Percentiles rank a stretch among this genome's conserved stretches.
Evolutionary conservation across 2,329 filamentous ascomycete species (phyloP).

Genomic region (Drechslerella dactyloides): DNA sequence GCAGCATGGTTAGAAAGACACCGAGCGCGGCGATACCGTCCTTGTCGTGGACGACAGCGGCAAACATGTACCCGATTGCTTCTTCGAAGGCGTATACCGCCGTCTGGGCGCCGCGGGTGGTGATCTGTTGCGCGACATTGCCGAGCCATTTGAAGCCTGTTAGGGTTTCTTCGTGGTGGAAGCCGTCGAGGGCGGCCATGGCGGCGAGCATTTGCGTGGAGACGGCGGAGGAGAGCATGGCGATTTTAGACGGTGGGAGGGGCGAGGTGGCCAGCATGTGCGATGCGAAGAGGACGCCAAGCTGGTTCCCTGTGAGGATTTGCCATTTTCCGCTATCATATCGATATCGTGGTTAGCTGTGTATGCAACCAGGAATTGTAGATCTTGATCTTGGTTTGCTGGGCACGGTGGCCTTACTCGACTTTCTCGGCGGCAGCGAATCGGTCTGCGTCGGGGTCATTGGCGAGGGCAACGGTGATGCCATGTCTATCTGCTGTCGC

Average conservation of each 20-base stretch:
- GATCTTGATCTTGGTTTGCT: no score
- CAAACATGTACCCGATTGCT: conserved; percentile 72
- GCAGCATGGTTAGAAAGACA: conserved; percentile 62
- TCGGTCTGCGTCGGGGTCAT: conserved; percentile 71
- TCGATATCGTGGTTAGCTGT: conserved; percentile 57
- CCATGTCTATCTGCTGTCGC: conserved; percentile 63
- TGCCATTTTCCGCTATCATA: conserved; percentile 63
- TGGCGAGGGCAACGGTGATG: conserved; percentile 66
- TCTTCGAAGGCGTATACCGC: conserved; percentile 69
- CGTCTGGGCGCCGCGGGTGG: conserved; percentile 62
- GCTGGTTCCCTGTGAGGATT: conserved; percentile 70
- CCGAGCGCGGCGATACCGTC: conserved; percentile 69
- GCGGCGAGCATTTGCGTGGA: conserved; percentile 69
- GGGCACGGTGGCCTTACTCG: conserved; percentile 18
- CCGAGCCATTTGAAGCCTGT: conserved; percentile 74
- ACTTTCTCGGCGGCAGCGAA: conserved; percentile 68
- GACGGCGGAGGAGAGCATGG: conserved; percentile 69
- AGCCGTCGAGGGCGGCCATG: conserved; percentile 65
- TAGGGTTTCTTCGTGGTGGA: conserved; percentile 67
- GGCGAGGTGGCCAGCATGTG: conserved; percentile 62
- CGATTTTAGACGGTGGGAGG: conserved; percentile 58
- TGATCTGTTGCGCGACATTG: conserved; percentile 64
- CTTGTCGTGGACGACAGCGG: conserved; percentile 68
- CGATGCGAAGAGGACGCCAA: conserved; percentile 67
- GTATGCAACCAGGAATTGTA: no score